Evolutionary conservation across 2,329 filamentous ascomycete species (phyloP).

Genomic region (Parastagonospora avenae): DNA sequence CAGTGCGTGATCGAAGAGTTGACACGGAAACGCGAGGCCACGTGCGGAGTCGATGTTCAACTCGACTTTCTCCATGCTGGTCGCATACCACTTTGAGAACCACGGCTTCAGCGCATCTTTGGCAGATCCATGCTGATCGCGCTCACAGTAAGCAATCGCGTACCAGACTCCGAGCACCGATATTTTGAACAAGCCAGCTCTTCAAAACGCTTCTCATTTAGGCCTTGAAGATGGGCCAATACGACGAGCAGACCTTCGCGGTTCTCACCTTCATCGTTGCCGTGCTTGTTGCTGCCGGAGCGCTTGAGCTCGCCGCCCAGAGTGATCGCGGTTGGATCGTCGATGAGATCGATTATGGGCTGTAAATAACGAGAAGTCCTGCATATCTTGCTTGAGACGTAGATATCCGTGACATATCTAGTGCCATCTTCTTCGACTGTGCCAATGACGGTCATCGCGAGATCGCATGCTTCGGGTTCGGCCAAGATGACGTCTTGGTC

Average conservation of each 20-base stretch:
- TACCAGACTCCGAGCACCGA: slow-evolving; percentile 16
- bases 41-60: slow-evolving; percentile 9
- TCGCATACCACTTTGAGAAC: slow-evolving; percentile 18
- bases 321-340: slow-evolving; percentile 13
- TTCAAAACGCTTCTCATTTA: slow-evolving; percentile 10
- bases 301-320: slow-evolving; percentile 11
- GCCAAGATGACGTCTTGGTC: slow-evolving; percentile 14
- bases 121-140: slow-evolving; percentile 3
- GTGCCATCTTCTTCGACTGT: slow-evolving; percentile 4
- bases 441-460: slow-evolving; percentile 15
- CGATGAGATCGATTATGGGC: slow-evolving; percentile 1
- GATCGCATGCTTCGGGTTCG: slow-evolving; percentile 1
- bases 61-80: slow-evolving; percentile 1
- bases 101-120: slow-evolving; percentile 8
- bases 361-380: slow-evolving; percentile 10
- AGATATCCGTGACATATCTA: slow-evolving; percentile 16
- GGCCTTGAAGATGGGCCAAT: slow-evolving; percentile 17
- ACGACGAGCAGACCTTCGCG: slow-evolving; percentile 12
- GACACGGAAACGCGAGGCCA: slow-evolving; percentile 33
- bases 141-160: slow-evolving; percentile 9
- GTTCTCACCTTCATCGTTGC: slow-evolving; percentile 8
- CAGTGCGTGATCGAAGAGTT: slow-evolving; percentile 32
- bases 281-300: background rate
- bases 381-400: slow-evolving; percentile 7
- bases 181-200: slow-evolving; percentile 15